Base-by-base conservation (phyloP, 495 filamentous ascomycete genomes). In the Friedmanniomyces endolithicus region DNA sequence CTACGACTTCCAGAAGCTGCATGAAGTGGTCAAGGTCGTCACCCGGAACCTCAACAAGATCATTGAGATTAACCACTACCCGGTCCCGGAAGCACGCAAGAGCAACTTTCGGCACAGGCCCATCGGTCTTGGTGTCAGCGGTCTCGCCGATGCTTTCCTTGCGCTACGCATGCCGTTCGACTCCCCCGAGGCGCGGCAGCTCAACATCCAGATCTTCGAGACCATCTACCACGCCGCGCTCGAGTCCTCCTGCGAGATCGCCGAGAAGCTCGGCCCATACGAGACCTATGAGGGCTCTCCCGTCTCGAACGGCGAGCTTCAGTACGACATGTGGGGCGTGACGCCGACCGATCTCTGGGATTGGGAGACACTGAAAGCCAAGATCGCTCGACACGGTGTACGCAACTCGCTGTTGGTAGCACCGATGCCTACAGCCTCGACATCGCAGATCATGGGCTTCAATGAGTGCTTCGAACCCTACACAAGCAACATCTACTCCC, bases 381-480 rank as follows among this genome's bases (percentile, higher is more conserved):
- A 90, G 67, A 95, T 98, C 61, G 86, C 87, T 60, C 78, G 94
- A 73, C 79, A 89, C 60, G 92, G 92, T 70, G 78, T 97, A 29
- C 87, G 89, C 67, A 98, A 98, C 81, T 89, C 84, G 69, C 72
- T 98, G 64, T 77, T 98, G 52, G 81, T 98, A 52, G 92, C 94
- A 17, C 92, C 92, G 59, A 98, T 98, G 92, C 92, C 92, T 14
- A 98, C 92, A 53, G 92, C 92, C 47, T 87, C 83, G 57, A 98
- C 92, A 34, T 90, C 85, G 60, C 92, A 97, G 74, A 98, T 98
- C 66, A 75, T 96, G 50, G 92, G 92, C 60, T 89, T 94, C 80
- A 98, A 98, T 67, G 92, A 98, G 71, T 98, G 92, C 78, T 98
- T 98, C 70, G 92, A 98, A 78, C 92, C 92, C 16, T 98, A 98